These are phyloP conservation scores for Salix purpurea DNA, from an alignment of 345 rosid species.

Conservation along the genomic window DNA sequence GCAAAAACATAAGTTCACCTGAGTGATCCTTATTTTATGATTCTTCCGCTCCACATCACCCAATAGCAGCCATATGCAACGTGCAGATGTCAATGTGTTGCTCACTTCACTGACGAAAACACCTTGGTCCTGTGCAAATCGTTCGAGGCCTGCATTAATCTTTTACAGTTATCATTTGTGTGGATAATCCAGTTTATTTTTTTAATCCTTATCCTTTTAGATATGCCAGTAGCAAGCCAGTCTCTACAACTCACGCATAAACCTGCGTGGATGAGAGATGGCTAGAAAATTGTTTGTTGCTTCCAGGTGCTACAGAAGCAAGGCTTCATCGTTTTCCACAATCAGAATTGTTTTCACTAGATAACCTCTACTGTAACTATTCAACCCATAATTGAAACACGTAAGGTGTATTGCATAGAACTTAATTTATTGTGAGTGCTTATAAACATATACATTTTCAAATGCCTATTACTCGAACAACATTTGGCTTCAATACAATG, in stretches of 20 bases:
- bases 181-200: neutral
- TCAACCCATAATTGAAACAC: neutral
- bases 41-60: neutral
- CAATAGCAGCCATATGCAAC: neutral
- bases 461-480: neutral
- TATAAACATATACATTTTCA: neutral
- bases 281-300: neutral
- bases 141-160: neutral
- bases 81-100: neutral
- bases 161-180: neutral
- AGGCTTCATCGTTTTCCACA: neutral
- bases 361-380: neutral
- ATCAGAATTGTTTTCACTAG: neutral
- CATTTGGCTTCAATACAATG: neutral
- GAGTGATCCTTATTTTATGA: constrained; percentile 2
- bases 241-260: neutral
- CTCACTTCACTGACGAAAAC: neutral
- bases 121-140: neutral
- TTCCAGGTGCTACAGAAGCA: no score
- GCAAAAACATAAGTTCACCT: neutral
- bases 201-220: neutral
- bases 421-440: neutral
- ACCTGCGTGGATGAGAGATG: neutral
- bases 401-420: neutral
- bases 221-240: neutral